phyloP scores from a whole-genome alignment of 208 protist species.

The Crithidia sp. region DNA sequence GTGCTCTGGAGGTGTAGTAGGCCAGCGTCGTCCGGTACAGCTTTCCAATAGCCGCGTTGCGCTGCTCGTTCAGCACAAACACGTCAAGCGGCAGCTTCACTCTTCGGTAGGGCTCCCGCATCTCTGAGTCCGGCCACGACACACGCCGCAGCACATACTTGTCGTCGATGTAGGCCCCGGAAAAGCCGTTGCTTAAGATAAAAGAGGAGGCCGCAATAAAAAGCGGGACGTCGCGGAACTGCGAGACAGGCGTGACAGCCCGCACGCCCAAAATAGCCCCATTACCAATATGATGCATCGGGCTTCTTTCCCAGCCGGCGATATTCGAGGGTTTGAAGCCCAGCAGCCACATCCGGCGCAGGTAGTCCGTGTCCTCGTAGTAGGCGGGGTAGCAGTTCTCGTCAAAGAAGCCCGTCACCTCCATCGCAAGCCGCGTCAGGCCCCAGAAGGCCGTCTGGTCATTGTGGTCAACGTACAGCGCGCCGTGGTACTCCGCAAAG shows the following conservation, averaged over 20 bases:
- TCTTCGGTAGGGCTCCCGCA: neutral
- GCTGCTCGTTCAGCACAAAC: neutral
- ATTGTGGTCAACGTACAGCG: conserved; percentile 13
- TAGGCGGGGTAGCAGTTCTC: conserved; percentile 49
- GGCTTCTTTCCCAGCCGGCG: neutral
- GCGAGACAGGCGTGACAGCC: neutral
- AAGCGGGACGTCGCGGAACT: neutral
- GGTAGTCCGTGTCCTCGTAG: conserved; percentile 43
- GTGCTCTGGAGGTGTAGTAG: too few relatives aligned
- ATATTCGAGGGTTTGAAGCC: conserved; percentile 23
- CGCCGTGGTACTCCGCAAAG: conserved; percentile 15
- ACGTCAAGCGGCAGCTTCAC: neutral
- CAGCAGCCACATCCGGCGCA: conserved; percentile 14
- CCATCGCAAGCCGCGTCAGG: conserved; percentile 40
- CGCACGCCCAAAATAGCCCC: neutral
- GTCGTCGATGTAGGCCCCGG: neutral
- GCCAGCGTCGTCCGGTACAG: neutral
- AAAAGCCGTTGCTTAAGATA: neutral
- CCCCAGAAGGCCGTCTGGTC: conserved; percentile 16
- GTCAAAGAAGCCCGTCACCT: conserved; percentile 44
- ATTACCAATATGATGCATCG: conserved; percentile 8
- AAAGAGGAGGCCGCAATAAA: neutral
- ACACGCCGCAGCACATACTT: neutral
- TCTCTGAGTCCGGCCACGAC: neutral
- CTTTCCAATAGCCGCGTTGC: neutral